Percentiles rank a stretch among this genome's conserved stretches.
Evolutionary conservation across 2,329 filamentous ascomycete genomes (phyloP).

Genomic region (Trichoderma atroviride): DNA sequence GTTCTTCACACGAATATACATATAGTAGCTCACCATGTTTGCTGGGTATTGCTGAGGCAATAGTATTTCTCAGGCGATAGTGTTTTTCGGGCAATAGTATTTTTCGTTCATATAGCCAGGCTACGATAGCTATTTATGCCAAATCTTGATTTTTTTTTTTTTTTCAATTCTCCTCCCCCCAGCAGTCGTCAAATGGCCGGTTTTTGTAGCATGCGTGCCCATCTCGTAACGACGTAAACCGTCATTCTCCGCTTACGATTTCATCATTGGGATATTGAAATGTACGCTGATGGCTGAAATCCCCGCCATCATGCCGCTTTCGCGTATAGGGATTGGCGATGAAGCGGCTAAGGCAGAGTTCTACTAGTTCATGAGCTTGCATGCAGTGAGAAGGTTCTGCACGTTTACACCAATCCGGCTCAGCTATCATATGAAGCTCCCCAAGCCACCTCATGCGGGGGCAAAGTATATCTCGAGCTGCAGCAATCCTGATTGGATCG

Average conservation of each 20-base stretch:
- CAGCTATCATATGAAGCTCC: neutral
- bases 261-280: neutral
- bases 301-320: neutral
- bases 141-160: neutral
- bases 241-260: neutral
- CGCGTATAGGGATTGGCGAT: neutral
- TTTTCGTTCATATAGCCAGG: neutral
- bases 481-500: neutral
- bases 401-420: slow-evolving; percentile 10
- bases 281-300: neutral
- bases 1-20: neutral
- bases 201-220: slow-evolving; percentile 6
- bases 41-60: neutral
- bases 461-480: neutral
- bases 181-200: neutral
- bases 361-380: slow-evolving; percentile 2
- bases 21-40: neutral
- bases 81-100: neutral
- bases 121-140: neutral
- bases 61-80: neutral
- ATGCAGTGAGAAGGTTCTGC: neutral
- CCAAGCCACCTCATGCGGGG: neutral
- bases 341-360: slow-evolving; percentile 3
- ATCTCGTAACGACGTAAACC: neutral
- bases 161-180: neutral